phyloP scores from a whole-genome alignment of 768 basidiomycete genomes.

The Amanita inopinata region DNA sequence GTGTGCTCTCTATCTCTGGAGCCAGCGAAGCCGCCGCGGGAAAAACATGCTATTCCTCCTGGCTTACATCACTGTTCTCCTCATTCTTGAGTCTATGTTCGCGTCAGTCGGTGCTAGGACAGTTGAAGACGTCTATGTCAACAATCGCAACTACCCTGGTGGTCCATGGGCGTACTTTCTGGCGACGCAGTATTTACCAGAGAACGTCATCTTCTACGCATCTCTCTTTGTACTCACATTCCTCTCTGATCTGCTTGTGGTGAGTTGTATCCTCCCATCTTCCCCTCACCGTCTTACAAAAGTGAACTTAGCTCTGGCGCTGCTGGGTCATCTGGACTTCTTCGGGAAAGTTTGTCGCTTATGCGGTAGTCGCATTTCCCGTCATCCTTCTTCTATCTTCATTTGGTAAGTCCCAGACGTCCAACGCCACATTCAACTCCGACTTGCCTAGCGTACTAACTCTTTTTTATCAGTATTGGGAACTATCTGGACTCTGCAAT shows the following conservation, averaged over 20 bases:
- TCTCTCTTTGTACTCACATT: conserved; percentile 36
- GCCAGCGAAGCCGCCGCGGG: conserved; percentile 15
- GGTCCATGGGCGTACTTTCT: conserved; percentile 39
- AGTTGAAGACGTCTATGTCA: conserved; percentile 31
- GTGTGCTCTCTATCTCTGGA: conserved; percentile 9
- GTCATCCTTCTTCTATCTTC: conserved; percentile 26
- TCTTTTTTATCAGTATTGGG: conserved; percentile 24
- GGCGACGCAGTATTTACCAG: conserved; percentile 25
- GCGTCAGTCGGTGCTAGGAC: conserved; percentile 30
- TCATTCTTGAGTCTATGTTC: conserved; percentile 29
- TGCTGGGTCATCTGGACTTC: conserved; percentile 26
- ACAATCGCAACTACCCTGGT: conserved; percentile 30
- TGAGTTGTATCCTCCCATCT: conserved; percentile 29
- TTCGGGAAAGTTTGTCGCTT: conserved; percentile 19
- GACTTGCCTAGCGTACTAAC: neutral
- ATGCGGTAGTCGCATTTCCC: conserved; percentile 25
- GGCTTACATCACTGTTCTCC: conserved; percentile 28
- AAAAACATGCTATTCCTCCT: conserved; percentile 14
- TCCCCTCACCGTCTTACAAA: too few species aligned
- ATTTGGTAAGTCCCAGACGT: conserved; percentile 23
- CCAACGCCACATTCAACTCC: neutral
- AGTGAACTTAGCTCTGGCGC: conserved; percentile 25
- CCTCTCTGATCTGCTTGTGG: conserved; percentile 33
- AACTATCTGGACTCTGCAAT: conserved; percentile 33
- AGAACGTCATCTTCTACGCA: conserved; percentile 29